A percentile compares a stretch with the other conserved stretches of the same genome.
phyloP scores from a whole-genome alignment of 345 rosid genomes.

The Citropsis articulata region DNA sequence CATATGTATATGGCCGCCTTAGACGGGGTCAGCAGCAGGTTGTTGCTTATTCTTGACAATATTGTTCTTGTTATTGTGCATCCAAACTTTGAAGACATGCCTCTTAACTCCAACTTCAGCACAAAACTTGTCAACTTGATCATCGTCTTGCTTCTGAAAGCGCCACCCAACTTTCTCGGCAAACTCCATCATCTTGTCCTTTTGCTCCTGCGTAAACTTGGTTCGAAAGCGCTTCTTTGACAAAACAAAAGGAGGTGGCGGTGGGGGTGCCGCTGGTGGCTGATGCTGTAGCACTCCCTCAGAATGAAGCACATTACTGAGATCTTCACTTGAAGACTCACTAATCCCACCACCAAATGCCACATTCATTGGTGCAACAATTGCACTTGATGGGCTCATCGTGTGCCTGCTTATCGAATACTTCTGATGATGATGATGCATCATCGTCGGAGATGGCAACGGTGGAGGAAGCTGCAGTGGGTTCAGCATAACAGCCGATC shows the following conservation, averaged over 20 bases:
- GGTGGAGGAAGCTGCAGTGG: slow-evolving; percentile 60
- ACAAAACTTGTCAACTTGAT: slow-evolving; percentile 58
- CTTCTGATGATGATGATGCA: slow-evolving; percentile 34
- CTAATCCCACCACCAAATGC: slow-evolving; percentile 51
- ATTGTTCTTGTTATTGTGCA: slow-evolving; percentile 77
- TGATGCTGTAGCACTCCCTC: slow-evolving; percentile 29
- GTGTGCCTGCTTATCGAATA: slow-evolving; percentile 31
- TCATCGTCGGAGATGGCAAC: slow-evolving; percentile 36
- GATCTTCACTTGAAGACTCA: slow-evolving; percentile 81
- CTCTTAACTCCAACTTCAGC: slow-evolving; percentile 63
- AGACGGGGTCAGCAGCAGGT: slow-evolving; percentile 7
- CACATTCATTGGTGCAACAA: slow-evolving; percentile 67
- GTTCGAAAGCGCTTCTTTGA: slow-evolving; percentile 70
- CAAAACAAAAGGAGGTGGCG: slow-evolving; percentile 45
- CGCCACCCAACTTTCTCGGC: slow-evolving; percentile 83
- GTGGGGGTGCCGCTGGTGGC: slow-evolving; percentile 16
- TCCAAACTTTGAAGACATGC: slow-evolving; percentile 83
- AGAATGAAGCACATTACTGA: slow-evolving; percentile 44
- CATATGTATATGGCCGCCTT: neutral
- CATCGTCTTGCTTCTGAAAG: slow-evolving; percentile 66
- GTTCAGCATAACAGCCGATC: slow-evolving; percentile 34
- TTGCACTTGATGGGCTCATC: slow-evolving; percentile 44
- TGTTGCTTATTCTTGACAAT: slow-evolving; percentile 43
- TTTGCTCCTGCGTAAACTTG: slow-evolving; percentile 65
- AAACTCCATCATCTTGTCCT: slow-evolving; percentile 74